Evolutionary conservation across 2,329 filamentous ascomycete species (phyloP).

Genomic region (Ceratocystis alfenasii): DNA sequence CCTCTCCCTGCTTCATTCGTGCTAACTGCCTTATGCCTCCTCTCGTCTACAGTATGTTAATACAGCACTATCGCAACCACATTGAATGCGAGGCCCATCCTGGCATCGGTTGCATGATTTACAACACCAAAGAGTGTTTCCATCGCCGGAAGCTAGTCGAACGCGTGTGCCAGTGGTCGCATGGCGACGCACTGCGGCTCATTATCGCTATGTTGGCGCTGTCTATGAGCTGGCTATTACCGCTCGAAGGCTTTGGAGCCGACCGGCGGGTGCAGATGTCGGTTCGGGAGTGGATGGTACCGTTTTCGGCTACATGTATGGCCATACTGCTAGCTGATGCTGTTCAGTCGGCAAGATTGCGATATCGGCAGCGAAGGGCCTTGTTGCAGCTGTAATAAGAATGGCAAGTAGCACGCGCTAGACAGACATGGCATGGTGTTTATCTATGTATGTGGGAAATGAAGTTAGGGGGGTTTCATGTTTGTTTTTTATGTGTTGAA

Average conservation of each 20-base stretch:
- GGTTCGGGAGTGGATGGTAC: slow-evolving; percentile 4
- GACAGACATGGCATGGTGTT: background rate
- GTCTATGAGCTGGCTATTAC: background rate
- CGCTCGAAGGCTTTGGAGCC: background rate
- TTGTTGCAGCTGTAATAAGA: slow-evolving; percentile 9
- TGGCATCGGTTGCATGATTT: slow-evolving; percentile 44
- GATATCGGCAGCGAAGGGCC: background rate
- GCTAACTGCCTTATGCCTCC: background rate
- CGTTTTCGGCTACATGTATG: background rate
- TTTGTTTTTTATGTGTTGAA: slow-evolving; percentile 18
- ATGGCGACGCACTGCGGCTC: background rate
- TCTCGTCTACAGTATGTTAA: slow-evolving; percentile 36
- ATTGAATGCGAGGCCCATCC: slow-evolving; percentile 48
- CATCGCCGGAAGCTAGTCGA: slow-evolving; percentile 29
- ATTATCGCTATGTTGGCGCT: slow-evolving; percentile 2
- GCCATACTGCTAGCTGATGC: slow-evolving; percentile 1
- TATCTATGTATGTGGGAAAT: background rate
- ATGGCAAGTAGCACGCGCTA: background rate
- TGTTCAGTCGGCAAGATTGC: background rate
- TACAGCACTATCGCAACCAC: slow-evolving; percentile 48
- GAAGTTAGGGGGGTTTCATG: background rate
- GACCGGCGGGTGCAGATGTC: background rate
- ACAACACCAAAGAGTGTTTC: slow-evolving; percentile 38
- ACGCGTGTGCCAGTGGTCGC: slow-evolving; percentile 1
- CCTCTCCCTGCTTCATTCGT: background rate